Evolutionary conservation across 2,329 filamentous ascomycete species (phyloP), one percentile per base, ranked within the genome.

Genomic region (Xylariaceae sp.): DNA sequence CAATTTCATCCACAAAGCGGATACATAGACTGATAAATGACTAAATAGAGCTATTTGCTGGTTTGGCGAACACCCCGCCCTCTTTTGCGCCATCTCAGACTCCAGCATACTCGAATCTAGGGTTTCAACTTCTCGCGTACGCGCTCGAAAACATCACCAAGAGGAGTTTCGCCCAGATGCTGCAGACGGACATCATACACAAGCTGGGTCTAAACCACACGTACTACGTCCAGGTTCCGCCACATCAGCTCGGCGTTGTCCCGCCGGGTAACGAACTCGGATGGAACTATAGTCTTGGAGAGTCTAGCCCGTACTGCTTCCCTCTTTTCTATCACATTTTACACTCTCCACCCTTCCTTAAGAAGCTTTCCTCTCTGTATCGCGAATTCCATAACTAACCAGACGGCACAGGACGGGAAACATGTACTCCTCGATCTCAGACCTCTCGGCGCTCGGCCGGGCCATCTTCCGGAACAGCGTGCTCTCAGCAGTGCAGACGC

Each of bases 391-490:
- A 5, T 8, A 44, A 7, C 42, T 50, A 18, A 46, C 23, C 8
- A n/a, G 10, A 10, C 3, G 13, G 24, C 27, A 13, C 45, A 73
- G 71, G 0, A 68, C 75, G 2, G 76, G 75, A 1, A 76, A 75
- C 54, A 72, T 77, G 59, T 79, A 74, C 66, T 74, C 76, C 13
- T 76, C 73, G 0, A 60, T 70, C 1, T 64, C 65, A 4, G 77
- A 79, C 63, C 64, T 79, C 46, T 69, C 72, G 0, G 59, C 62
- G 5, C 63, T 78, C n/a, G 75, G 75, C n/a, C 72, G 72, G 2
- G 70, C 72, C 18, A 77, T 79, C 55, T 66, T 79, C 16, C 62
- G 62, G 8, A 73, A 70, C 15, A 68, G 67, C 0, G 62, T 78
- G 1, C 60, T 79, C 0, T 54, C 69, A 0, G 59, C 67, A 0